Base-by-base conservation (phyloP, 108 stramenopile genomes). In the Fistulifera solaris region DNA sequence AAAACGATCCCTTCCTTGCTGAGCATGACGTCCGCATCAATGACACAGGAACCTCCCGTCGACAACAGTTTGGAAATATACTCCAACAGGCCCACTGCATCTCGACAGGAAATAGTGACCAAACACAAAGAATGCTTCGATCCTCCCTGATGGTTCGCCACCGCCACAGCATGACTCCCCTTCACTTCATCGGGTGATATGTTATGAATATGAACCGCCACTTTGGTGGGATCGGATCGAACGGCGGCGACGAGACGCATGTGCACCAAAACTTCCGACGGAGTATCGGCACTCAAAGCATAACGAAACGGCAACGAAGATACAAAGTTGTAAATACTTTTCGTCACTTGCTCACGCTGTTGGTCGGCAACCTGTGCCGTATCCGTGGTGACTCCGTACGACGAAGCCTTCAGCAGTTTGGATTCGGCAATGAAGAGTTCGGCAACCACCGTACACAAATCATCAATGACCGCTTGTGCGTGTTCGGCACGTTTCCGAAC, bases 1-100 rank as follows among this genome's bases (percentile, higher is more conserved):
- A 68, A 50, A 1, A 59, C 67, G 25, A 68, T 68, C 16, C 42
- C 43, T 27, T 68, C 67, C 6, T 23, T 50, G 12, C 42, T 70
- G 16, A 66, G 27, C 70, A 71, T 71, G 0, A 71, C 70, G 48
- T 71, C 70, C 17, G 70, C 70, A 28, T 71, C 70, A 1, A 71
- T 8, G 2, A 66, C 70, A 10, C 70, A 15, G 11, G 58, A 48
- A 0, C 65, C 63, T 10, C 65, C 70, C n/a, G 64, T 71, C 15
- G 46, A 25, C 7, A 71, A 24, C 16, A 66, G 31, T 17, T 41
- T 54, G 4, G 70, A 66, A 25, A 71, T 61, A 48, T 54, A 71
- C 60, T 71, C 70, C 3, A 71, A 58, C 10, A 71, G 39, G 17
- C 65, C 65, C 1, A 16, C 13, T 7, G 56, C 38, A 46, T 71